Base-by-base conservation (phyloP, 768 basidiomycete species). In the Lyophyllum atratum region DNA sequence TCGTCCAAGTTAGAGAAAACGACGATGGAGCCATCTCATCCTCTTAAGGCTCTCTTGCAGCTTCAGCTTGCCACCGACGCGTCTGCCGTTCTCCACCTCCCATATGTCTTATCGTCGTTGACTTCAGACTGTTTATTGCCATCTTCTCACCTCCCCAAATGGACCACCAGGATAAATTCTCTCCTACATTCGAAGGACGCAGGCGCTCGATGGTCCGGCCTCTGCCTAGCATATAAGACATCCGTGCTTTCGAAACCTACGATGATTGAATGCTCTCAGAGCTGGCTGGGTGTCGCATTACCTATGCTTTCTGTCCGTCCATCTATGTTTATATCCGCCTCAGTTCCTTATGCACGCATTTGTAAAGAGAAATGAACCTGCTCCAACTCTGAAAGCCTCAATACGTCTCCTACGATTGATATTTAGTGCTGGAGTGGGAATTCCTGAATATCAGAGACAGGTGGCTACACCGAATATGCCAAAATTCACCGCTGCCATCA, bases 371-470 rank as follows among this genome's bases (percentile, higher is more conserved):
- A 81, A 81, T 62, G 90, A 93, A 72, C 74, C 85, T 3, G 19
- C 71, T 1, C 85, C 89, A 25, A 77, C 77, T 10, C 55, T 85
- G 37, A 89, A 84, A 68, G 86, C 84, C 3, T 76, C 84, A 12
- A 80, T 90, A n/a, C 79, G 85, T 44, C 83, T 93, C 17, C 64
- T 90, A 47, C 70, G 80, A 40, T 71, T 78, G 21, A 79, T 94
- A 4, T 89, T 92, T 65, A 80, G 78, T 25, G 74, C 73, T 51
- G 84, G 86, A 2, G 72, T 73, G 22, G 82, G 85, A 67, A 74
- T 83, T n/a, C 76, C 85, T 28, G 92, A 93, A 70, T 93, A 92
- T 70, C 90, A 93, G 66, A 78, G 93, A 66, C 92, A 93, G 70
- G 75, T 92, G 3, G 82, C 82, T 33, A 76, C 79, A 4, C 92